Base-by-base conservation (phyloP, 768 basidiomycete species). In the Phylloporus sp. region DNA sequence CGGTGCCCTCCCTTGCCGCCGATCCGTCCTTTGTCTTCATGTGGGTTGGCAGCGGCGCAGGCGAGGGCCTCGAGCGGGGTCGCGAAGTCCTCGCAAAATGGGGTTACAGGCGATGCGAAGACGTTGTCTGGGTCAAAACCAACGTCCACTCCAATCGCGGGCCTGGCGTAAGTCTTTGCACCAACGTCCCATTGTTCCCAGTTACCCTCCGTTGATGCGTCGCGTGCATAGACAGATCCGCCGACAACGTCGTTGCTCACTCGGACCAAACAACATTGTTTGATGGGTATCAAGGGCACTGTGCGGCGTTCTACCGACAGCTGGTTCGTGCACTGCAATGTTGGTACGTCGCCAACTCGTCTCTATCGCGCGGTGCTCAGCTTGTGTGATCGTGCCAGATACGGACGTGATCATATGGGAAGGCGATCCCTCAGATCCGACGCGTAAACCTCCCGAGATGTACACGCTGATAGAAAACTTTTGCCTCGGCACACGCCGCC, bases 371-470 rank as follows among this genome's bases (percentile, higher is more conserved):
- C 35, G 3, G 18, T n/a, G 34, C 13, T 9, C 18, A 20, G 4
- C 31, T 31, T n/a, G 10, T 8, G 1, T 28, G 20, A 8, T 23
- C 31, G 10, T 2, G 5, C 39, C 54, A 92, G 94, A 95, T 64
- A 95, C 94, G n/a, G 94, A 97, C 67, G 90, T 95, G 10, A 85
- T 95, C 51, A 85, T 97, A 18, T 97, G 95, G 93, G 91, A 94
- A 76, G 88, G 91, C n/a, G 91, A 95, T 59, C 74, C 84, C 6
- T 68, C 76, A 5, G 93, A 95, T 69, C 89, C 91, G 2, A 85
- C 81, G 3, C 81, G 84, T 39, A 92, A 92, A 70, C 97, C 97
- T 1, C 93, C 95, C 16, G 95, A 98, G 68, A 89, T 94, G 76
- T 95, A 97, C 72, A 86, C 87, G 5, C 80, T 99, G 36, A 88